Conservation (phyloP, 352 stramenopile genomes). For the Globisporangium polare region DNA sequence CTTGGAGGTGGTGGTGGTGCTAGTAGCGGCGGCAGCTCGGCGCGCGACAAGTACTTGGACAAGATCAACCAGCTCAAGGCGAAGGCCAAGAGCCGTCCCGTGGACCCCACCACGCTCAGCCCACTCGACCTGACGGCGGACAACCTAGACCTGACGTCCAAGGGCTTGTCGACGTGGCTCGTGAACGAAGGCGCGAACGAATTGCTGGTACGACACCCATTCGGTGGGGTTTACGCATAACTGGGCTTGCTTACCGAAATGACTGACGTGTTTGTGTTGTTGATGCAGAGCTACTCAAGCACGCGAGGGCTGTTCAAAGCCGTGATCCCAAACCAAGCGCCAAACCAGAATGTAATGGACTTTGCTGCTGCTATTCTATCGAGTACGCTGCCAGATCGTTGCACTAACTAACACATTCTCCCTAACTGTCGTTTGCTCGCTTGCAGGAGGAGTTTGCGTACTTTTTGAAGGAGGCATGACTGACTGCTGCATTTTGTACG, state of each 20-base stretch:
- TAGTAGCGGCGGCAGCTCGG: conserved; percentile 15
- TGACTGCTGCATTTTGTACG: background rate
- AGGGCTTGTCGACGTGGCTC: conserved; percentile 64
- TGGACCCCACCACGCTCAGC: conserved; percentile 1
- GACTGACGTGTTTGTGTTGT: background rate
- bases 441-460: conserved; percentile 55
- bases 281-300: conserved; percentile 49
- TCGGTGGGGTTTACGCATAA: background rate
- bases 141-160: conserved; percentile 30
- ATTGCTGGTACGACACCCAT: conserved; percentile 34
- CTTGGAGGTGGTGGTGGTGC: background rate
- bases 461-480: conserved; percentile 62
- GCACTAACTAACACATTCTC: no score
- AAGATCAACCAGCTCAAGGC: conserved; percentile 69
- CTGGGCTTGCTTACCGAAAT: background rate
- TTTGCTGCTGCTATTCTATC: background rate
- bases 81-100: conserved; percentile 34
- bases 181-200: conserved; percentile 72
- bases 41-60: conserved; percentile 73
- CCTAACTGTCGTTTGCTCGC: background rate
- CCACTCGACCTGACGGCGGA: conserved; percentile 24
- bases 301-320: conserved; percentile 59
- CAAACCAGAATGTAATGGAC: conserved; percentile 45
- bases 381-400: background rate
- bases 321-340: conserved; percentile 44